Conservation (phyloP, 495 filamentous ascomycete species). For the Xylaria longipes region DNA sequence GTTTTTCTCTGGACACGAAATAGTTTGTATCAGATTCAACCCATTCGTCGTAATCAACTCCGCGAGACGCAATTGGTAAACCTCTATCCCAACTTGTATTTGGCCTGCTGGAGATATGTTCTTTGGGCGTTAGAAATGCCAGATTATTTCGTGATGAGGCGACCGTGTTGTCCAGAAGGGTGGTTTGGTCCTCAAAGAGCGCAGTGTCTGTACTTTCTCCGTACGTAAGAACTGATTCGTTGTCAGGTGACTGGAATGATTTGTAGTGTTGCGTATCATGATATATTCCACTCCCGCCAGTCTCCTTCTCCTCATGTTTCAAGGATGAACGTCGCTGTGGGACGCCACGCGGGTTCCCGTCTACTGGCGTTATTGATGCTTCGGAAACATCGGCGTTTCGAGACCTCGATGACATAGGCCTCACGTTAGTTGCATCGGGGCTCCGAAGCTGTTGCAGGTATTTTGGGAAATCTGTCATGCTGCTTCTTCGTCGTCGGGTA, state of each 20-base stretch:
- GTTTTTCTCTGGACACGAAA: slow-evolving; percentile 15
- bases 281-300: not conserved
- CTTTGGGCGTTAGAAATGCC: slow-evolving; percentile 30
- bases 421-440: not conserved
- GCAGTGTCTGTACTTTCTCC: not conserved
- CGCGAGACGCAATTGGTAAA: slow-evolving; percentile 31
- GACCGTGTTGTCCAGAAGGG: not conserved
- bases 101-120: slow-evolving; percentile 23
- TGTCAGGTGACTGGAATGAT: not conserved
- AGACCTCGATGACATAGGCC: not conserved
- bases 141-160: slow-evolving; percentile 13
- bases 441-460: not conserved
- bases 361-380: not conserved
- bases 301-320: not conserved
- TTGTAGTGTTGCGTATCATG: slow-evolving; percentile 22
- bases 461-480: slow-evolving; percentile 16
- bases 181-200: not conserved
- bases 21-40: slow-evolving; percentile 26
- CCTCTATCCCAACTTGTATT: not conserved
- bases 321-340: slow-evolving; percentile 21
- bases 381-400: not conserved
- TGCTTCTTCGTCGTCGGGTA: slow-evolving; percentile 21
- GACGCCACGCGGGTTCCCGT: not conserved
- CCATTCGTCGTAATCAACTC: slow-evolving; percentile 40
- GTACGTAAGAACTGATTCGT: not conserved